phyloP scores from a whole-genome alignment of 106 monocot species.

The Allium sativum region DNA sequence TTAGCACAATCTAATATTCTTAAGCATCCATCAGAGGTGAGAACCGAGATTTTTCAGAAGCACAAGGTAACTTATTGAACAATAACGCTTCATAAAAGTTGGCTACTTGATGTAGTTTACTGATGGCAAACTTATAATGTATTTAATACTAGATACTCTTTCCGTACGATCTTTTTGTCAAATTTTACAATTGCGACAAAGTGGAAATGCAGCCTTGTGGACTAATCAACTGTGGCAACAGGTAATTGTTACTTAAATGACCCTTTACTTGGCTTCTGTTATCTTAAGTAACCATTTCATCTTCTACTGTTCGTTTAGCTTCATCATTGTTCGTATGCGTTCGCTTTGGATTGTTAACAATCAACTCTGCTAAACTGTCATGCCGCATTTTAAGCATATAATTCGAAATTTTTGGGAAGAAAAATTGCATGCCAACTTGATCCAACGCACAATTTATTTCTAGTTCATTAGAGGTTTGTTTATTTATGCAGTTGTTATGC shows the following conservation, averaged over 20 bases:
- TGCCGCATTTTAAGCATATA: too few species aligned
- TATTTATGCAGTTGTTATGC: conserved; percentile 79
- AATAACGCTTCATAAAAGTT: background rate
- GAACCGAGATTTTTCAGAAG: conserved; percentile 6
- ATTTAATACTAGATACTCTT: conserved; percentile 26
- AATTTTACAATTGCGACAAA: conserved; percentile 45
- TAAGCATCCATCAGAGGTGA: conserved; percentile 4
- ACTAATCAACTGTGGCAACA: conserved; percentile 57
- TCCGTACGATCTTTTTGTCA: conserved; percentile 43
- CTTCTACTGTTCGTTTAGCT: too few species aligned
- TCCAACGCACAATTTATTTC: too few species aligned
- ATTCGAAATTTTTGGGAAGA: too few species aligned
- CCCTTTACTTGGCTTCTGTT: too few species aligned
- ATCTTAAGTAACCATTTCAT: too few species aligned
- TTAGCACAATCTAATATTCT: conserved; percentile 22
- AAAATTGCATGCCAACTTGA: too few species aligned
- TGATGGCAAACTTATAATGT: background rate
- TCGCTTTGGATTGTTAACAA: too few species aligned
- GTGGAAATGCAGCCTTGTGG: conserved; percentile 49
- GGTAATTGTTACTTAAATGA: conserved; percentile 15
- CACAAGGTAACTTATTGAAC: conserved; percentile 12
- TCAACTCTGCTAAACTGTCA: too few species aligned
- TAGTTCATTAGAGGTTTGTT: background rate
- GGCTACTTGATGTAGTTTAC: background rate
- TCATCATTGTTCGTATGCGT: too few species aligned